Evolutionary conservation across 108 stramenopile genomes (phyloP), one percentile per base, ranked within the genome.

Genomic region (Cylindrotheca fusiformis): DNA sequence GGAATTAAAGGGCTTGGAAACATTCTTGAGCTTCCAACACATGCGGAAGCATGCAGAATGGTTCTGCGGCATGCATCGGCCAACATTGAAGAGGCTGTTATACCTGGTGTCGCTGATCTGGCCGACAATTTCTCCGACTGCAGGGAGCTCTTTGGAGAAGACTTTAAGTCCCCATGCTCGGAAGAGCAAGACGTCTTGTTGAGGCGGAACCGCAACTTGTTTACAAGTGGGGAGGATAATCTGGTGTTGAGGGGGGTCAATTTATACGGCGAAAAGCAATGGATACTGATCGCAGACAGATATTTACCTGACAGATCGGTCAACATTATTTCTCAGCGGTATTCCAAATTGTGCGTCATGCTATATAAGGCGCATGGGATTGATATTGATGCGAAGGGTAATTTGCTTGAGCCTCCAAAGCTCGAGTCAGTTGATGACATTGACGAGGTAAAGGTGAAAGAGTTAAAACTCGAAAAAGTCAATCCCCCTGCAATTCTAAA

Each of bases 181-280:
- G 64, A 60, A 32, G 56, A 75, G 19, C 84, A 94, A 50, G 61
- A 84, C 45, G 20, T 36, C 18, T 70, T 78, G 28, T 52, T 90
- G 31, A 67, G 85, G 50, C 66, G 67, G 54, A 84, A 87, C 64
- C 73, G 81, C 21, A 80, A 81, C 46, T 67, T 87, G 29, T 94
- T 87, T 59, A 94, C 92, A 14, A 73, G 84, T 24, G 88, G 74
- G 14, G 92, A 94, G 71, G 89, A 87, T 59, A 91, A 86, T 60
- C 59, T 74, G 20, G 67, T 80, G n/a, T 49, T 80, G 25, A 45
- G 74, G 22, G 79, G 79, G 5, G 79, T 80, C 18, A 80, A 80
- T 51, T 59, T 94, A 19, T 94, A 88, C 50, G 92, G 92, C 17
- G 92, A 94, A 54, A 94, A 94, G 31, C 88, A 94, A 68, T 94